Conservation (phyloP, 1,139 yeast species). For the Taphrina pruni region DNA sequence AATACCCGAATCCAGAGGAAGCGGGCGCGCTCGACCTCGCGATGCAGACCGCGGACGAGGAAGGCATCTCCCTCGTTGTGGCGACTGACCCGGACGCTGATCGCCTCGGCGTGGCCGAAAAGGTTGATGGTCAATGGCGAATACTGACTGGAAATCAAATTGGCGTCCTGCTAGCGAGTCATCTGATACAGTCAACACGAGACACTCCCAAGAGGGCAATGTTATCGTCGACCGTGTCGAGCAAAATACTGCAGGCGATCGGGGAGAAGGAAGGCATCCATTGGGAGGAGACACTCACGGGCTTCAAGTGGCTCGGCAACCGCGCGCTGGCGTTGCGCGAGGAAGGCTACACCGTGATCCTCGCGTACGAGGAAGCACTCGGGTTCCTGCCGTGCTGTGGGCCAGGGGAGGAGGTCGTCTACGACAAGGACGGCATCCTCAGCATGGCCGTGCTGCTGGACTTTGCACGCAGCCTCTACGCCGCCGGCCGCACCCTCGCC, state of each 20-base stretch:
- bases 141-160: conserved; percentile 92
- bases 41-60: conserved; percentile 59
- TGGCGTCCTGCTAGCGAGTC: conserved; percentile 77
- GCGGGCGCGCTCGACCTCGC: conserved; percentile 85
- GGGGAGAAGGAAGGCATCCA: conserved; percentile 67
- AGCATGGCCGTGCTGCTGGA: conserved; percentile 83
- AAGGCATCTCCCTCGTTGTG: conserved; percentile 62
- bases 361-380: conserved; percentile 93
- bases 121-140: conserved; percentile 60
- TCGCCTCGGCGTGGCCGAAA: conserved; percentile 76
- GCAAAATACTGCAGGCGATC: conserved; percentile 76
- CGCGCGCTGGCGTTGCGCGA: conserved; percentile 73
- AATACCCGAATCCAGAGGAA: conserved; percentile 95
- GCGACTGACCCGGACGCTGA: conserved; percentile 99
- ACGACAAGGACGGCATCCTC: conserved; percentile 91
- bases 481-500: conserved; percentile 50
- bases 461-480: conserved; percentile 60
- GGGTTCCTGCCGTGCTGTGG: conserved; percentile 76
- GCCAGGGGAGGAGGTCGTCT: conserved; percentile 58
- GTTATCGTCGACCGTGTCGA: conserved; percentile 88
- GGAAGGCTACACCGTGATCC: conserved; percentile 74
- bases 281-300: conserved; percentile 83
- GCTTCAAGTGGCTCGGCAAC: conserved; percentile 98
- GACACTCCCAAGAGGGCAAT: conserved; percentile 54
- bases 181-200: conserved; percentile 54